These are phyloP conservation scores for Komagataella mondaviorum DNA, from an alignment of 805 yeast genomes.

Conservation along the genomic window DNA sequence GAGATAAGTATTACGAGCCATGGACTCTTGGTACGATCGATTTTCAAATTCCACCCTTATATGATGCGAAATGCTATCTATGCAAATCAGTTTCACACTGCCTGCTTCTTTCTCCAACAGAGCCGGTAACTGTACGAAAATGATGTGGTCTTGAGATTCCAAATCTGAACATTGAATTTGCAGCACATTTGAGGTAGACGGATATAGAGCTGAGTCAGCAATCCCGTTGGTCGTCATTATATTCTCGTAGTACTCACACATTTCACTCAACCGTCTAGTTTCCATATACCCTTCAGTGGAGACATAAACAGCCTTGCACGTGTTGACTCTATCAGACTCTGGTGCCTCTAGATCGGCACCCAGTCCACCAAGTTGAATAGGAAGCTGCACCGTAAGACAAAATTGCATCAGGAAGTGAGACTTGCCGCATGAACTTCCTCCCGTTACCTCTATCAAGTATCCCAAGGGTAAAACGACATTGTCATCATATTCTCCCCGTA, in stretches of 20 bases:
- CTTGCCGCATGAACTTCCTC: constrained; percentile 79
- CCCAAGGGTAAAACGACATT: constrained; percentile 25
- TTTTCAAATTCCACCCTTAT: constrained; percentile 46
- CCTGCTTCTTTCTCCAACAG: constrained; percentile 24
- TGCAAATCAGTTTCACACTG: constrained; percentile 40
- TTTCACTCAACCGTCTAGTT: constrained; percentile 46
- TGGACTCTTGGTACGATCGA: constrained; percentile 18
- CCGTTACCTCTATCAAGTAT: constrained; percentile 61
- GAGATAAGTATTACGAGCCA: constrained; percentile 27
- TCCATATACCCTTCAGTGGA: constrained; percentile 69
- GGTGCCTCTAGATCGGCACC: constrained; percentile 7
- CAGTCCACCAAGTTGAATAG: constrained; percentile 32
- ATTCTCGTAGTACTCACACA: constrained; percentile 15
- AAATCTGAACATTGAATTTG: constrained; percentile 49
- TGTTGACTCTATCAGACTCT: background rate
- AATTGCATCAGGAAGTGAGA: constrained; percentile 67
- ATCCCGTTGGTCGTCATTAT: constrained; percentile 22
- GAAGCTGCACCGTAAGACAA: constrained; percentile 42
- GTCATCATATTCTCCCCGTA: constrained; percentile 35
- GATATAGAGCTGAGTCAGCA: constrained; percentile 11
- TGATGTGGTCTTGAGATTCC: constrained; percentile 61
- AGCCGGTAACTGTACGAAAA: constrained; percentile 56
- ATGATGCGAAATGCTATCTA: constrained; percentile 82
- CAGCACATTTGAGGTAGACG: constrained; percentile 26
- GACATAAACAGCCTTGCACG: constrained; percentile 44